Evolutionary conservation across 148 eudicot genomes (phyloP).

Genomic region (Vaccinium myrtillus): DNA sequence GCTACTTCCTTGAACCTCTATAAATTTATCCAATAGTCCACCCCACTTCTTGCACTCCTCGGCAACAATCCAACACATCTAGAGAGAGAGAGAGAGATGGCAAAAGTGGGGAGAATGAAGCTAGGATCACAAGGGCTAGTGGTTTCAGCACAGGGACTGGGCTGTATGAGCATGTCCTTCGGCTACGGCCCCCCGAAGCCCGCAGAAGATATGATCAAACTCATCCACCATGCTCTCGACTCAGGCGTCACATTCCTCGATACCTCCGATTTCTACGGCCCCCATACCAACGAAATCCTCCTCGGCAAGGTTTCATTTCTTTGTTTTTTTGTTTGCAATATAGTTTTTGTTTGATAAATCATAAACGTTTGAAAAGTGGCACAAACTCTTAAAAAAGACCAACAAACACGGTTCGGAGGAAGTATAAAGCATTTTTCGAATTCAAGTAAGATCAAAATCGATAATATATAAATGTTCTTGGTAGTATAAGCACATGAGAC

Average conservation of each 20-base stretch:
- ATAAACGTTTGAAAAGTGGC: no score
- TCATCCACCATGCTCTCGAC: neutral
- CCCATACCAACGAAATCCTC: conserved; percentile 6
- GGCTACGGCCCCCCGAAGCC: neutral
- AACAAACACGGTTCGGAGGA: no score
- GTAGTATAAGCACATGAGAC: no score
- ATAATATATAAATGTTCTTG: no score
- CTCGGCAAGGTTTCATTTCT: neutral
- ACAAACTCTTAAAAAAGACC: no score
- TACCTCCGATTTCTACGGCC: conserved; percentile 1
- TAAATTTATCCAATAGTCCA: no score
- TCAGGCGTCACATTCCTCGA: conserved; percentile 12
- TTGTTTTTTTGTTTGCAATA: neutral
- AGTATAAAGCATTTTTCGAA: no score
- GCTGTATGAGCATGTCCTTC: neutral
- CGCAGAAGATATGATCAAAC: neutral
- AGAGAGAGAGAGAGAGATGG: conserved; percentile 2
- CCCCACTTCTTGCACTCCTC: no score
- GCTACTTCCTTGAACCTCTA: no score
- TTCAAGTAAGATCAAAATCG: no score
- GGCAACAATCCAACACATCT: no score
- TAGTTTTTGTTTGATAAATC: no score
- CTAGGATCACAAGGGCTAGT: neutral
- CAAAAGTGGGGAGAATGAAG: neutral
- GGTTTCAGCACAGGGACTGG: conserved; percentile 10